A percentile compares a stretch with the other conserved stretches of the same genome.
Conservation (phyloP, 148 eudicot genomes). For the Pouteria glomerata region DNA sequence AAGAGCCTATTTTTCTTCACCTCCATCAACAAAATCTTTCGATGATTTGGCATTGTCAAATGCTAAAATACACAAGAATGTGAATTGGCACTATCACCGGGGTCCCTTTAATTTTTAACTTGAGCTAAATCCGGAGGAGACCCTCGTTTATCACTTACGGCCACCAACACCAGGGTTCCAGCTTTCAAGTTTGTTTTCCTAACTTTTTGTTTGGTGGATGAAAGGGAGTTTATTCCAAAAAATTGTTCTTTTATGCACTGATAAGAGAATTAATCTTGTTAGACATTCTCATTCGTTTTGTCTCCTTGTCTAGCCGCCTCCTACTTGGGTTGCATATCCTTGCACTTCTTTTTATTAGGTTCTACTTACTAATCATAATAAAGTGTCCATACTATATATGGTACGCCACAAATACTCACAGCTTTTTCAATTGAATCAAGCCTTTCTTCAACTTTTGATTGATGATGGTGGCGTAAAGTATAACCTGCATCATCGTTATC, state of each 20-base stretch:
- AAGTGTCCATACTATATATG: background rate
- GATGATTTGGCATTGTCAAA: too few species aligned
- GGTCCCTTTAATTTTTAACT: too few species aligned
- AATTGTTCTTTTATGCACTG: too few species aligned
- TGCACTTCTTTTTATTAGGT: background rate
- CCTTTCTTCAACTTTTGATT: conserved; percentile 63
- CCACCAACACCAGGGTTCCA: background rate
- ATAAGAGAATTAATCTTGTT: background rate
- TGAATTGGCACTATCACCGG: too few species aligned
- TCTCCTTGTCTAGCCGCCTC: background rate
- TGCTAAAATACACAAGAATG: too few species aligned
- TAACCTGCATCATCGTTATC: conserved; percentile 55
- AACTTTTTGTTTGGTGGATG: background rate
- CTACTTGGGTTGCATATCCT: background rate
- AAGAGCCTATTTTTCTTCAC: too few species aligned
- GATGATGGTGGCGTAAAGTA: conserved; percentile 76
- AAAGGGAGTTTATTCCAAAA: background rate
- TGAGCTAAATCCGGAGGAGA: too few species aligned
- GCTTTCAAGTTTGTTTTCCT: background rate
- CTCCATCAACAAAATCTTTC: too few species aligned
- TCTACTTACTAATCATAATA: background rate
- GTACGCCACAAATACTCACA: conserved; percentile 35
- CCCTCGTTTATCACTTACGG: background rate
- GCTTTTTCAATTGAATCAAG: conserved; percentile 81
- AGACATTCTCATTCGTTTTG: background rate